phyloP scores from a whole-genome alignment of 495 filamentous ascomycete genomes.

The Penicillium maclennaniae region DNA sequence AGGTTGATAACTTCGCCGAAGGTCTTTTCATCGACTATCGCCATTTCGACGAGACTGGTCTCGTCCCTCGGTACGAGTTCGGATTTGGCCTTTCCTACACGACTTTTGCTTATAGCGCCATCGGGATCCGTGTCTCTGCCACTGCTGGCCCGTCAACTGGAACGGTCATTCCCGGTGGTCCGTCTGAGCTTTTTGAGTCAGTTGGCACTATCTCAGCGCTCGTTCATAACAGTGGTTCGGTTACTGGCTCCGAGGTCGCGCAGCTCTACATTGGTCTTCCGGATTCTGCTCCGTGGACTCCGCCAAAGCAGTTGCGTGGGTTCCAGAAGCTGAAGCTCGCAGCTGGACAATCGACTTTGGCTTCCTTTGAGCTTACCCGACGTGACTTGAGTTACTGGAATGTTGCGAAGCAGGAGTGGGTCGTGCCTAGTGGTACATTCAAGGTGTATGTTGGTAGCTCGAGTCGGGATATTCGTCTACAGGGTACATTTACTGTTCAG shows the following conservation, averaged over 20 bases:
- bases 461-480: constrained; percentile 22
- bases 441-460: constrained; percentile 58
- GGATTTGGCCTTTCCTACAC: constrained; percentile 67
- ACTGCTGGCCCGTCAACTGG: constrained; percentile 34
- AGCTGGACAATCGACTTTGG: constrained; percentile 35
- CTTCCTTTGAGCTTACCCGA: constrained; percentile 54
- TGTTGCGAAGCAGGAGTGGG: constrained; percentile 56
- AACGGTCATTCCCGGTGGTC: constrained; percentile 51
- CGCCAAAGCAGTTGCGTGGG: constrained; percentile 47
- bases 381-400: constrained; percentile 68
- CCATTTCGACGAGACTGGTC: constrained; percentile 58
- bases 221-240: constrained; percentile 49
- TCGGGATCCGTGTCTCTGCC: constrained; percentile 30
- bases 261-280: constrained; percentile 66
- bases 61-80: constrained; percentile 61
- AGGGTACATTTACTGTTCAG: constrained; percentile 14
- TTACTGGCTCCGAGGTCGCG: constrained; percentile 53
- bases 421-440: constrained; percentile 48
- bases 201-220: constrained; percentile 44
- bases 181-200: constrained; percentile 53
- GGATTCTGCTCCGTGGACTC: constrained; percentile 16
- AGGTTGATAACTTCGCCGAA: constrained; percentile 58
- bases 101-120: constrained; percentile 51
- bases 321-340: constrained; percentile 56
- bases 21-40: constrained; percentile 66